Conservation (phyloP, 2,329 filamentous ascomycete genomes). For the Amylocarpus encephaloides region DNA sequence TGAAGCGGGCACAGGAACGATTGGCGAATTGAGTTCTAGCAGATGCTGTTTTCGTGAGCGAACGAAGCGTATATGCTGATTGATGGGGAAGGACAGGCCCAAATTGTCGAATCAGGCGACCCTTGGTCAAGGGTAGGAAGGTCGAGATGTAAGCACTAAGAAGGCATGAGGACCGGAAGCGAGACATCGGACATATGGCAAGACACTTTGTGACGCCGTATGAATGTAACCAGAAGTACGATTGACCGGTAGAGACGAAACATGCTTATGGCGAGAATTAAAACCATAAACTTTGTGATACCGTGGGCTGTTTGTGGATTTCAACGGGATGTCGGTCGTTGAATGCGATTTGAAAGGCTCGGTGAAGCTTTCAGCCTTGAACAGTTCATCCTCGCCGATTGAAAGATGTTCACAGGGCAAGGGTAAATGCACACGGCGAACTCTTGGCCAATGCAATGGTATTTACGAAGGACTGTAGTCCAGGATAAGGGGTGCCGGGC, state of each 20-base stretch:
- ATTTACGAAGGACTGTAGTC: background rate
- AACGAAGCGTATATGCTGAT: background rate
- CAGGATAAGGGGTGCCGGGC: constrained; percentile 13
- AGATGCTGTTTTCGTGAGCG: constrained; percentile 7
- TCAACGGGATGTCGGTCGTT: background rate
- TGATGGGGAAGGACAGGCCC: constrained; percentile 8
- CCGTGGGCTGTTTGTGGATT: background rate
- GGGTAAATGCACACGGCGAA: constrained; percentile 7
- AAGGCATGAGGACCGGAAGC: constrained; percentile 8
- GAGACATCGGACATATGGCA: constrained; percentile 11
- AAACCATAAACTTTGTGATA: constrained; percentile 1
- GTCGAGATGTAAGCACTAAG: constrained; percentile 29
- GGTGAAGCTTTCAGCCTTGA: constrained; percentile 12
- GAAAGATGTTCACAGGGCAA: constrained; percentile 18
- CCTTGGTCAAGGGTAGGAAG: constrained; percentile 18
- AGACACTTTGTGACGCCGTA: constrained; percentile 15
- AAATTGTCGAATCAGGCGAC: constrained; percentile 13
- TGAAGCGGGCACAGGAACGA: too few relatives aligned
- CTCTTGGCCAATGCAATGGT: background rate
- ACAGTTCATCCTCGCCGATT: constrained; percentile 12
- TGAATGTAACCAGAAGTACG: constrained; percentile 5
- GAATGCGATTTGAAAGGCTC: too few relatives aligned
- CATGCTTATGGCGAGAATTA: background rate
- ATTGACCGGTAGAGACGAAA: constrained; percentile 2
- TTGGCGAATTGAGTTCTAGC: constrained; percentile 20